A percentile compares a stretch with the other conserved stretches of the same genome.
Conservation (phyloP, 2,329 filamentous ascomycete genomes). For the Purpureocillium takamizusanense region DNA sequence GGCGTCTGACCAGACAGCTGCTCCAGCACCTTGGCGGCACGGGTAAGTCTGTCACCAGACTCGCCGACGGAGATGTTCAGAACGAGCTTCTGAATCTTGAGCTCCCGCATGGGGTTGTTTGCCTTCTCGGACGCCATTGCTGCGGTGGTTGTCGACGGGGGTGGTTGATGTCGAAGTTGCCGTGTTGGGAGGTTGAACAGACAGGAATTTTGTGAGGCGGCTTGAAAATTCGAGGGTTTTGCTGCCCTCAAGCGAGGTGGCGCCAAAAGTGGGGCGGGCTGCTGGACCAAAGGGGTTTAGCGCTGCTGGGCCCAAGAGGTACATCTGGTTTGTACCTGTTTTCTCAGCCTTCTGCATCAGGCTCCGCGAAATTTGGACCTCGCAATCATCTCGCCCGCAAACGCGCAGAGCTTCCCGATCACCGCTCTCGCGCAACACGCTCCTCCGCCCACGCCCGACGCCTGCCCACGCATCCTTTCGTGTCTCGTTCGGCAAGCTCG, state of each 20-base stretch:
- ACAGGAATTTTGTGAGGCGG: constrained; percentile 24
- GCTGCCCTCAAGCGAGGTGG: constrained; percentile 25
- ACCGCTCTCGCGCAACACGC: constrained; percentile 28
- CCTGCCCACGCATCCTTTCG: constrained; percentile 29
- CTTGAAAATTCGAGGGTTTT: constrained; percentile 30
- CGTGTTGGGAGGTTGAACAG: constrained; percentile 13
- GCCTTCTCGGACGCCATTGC: constrained; percentile 65
- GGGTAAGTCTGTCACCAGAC: constrained; percentile 99
- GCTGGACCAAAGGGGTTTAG: constrained; percentile 14
- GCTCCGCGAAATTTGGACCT: constrained; percentile 36
- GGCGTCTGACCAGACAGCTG: constrained; percentile 99
- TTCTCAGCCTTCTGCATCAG: constrained; percentile 28
- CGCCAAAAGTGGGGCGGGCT: constrained; percentile 11
- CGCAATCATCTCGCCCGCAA: constrained; percentile 33
- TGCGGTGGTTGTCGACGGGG: constrained; percentile 26
- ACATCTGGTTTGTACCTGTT: constrained; percentile 22
- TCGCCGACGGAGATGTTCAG: constrained; percentile 99
- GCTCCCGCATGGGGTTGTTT: constrained; percentile 98
- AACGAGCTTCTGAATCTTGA: constrained; percentile 98
- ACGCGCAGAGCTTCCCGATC: constrained; percentile 33
- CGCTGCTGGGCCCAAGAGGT: constrained; percentile 7
- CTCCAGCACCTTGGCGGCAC: constrained; percentile 99
- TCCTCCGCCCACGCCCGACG: constrained; percentile 26
- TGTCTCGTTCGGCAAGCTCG: constrained; percentile 14
- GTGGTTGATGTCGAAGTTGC: constrained; percentile 24